Evolutionary conservation across 768 basidiomycete genomes (phyloP).

Genomic region (Auricularia sp.): DNA sequence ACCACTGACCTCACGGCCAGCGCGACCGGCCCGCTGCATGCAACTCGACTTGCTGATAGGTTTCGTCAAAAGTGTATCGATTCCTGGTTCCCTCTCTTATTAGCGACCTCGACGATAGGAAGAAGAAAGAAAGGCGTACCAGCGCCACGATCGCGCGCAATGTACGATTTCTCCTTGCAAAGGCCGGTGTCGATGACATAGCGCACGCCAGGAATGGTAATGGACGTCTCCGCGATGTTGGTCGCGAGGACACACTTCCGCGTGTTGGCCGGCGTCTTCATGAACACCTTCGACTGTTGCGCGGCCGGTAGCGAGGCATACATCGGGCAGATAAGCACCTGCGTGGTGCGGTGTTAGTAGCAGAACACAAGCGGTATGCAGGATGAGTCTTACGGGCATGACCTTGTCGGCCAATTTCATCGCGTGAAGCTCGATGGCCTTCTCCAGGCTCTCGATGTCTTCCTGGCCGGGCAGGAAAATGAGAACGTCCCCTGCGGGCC

Average conservation of each 20-base stretch:
- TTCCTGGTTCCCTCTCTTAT: slow-evolving; percentile 36
- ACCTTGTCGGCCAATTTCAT: slow-evolving; percentile 53
- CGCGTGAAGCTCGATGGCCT: slow-evolving; percentile 59
- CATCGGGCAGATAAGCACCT: slow-evolving; percentile 73
- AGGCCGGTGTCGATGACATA: slow-evolving; percentile 96
- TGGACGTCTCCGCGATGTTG: slow-evolving; percentile 96
- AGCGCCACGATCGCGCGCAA: slow-evolving; percentile 51
- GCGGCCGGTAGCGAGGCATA: slow-evolving; percentile 75
- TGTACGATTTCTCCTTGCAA: slow-evolving; percentile 87
- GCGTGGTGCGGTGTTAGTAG: slow-evolving; percentile 7
- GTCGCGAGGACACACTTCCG: slow-evolving; percentile 94
- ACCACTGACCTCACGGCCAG: slow-evolving; percentile 72
- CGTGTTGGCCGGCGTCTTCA: slow-evolving; percentile 47
- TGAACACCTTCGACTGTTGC: slow-evolving; percentile 73
- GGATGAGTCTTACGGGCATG: slow-evolving; percentile 32
- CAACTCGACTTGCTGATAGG: slow-evolving; percentile 87
- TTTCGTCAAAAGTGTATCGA: slow-evolving; percentile 75
- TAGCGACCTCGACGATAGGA: background rate
- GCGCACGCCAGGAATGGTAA: slow-evolving; percentile 91
- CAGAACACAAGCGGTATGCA: background rate
- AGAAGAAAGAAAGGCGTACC: slow-evolving; percentile 28
- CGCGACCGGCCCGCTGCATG: slow-evolving; percentile 89
- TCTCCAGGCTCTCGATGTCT: slow-evolving; percentile 83
- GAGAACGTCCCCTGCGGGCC: slow-evolving; percentile 77
- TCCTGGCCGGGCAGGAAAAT: slow-evolving; percentile 96